phyloP scores from a whole-genome alignment of 257 asterid genomes.

The Solanum sitiens region DNA sequence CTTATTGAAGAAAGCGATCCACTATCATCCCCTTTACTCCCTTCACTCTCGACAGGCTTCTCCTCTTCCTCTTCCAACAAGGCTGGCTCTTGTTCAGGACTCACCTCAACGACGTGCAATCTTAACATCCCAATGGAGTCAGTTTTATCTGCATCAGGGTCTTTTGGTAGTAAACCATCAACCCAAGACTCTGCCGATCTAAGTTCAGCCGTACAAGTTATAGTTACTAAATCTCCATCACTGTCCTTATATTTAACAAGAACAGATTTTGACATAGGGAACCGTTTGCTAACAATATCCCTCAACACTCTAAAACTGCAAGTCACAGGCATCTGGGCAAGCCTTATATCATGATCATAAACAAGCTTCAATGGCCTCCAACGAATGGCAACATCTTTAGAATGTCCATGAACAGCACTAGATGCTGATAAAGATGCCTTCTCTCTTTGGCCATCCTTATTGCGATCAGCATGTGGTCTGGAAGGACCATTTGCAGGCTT shows the following conservation, averaged over 20 bases:
- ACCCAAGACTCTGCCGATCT: conserved; percentile 62
- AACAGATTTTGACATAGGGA: conserved; percentile 83
- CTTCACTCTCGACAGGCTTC: conserved; percentile 37
- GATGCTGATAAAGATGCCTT: conserved; percentile 2
- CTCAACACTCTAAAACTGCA: conserved; percentile 66
- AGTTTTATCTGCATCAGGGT: conserved; percentile 34
- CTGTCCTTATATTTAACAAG: conserved; percentile 69
- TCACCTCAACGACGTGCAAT: conserved; percentile 86
- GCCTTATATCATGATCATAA: conserved; percentile 91
- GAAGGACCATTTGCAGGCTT: conserved; percentile 57
- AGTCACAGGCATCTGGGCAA: conserved; percentile 70
- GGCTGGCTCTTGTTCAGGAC: conserved; percentile 94
- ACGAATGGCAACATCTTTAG: conserved; percentile 18
- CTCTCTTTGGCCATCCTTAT: conserved; percentile 35
- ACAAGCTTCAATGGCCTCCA: conserved; percentile 82
- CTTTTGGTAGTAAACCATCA: conserved; percentile 35
- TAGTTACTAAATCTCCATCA: conserved; percentile 83
- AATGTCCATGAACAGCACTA: conserved; percentile 2
- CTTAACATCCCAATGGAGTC: conserved; percentile 52
- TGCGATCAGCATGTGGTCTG: conserved; percentile 18
- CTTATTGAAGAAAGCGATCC: conserved; percentile 34
- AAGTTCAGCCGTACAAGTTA: conserved; percentile 69
- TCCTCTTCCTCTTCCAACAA: conserved; percentile 73
- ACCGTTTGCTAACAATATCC: conserved; percentile 56
- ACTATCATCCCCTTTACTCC: conserved; percentile 37